Evolutionary conservation across 2,329 filamentous ascomycete genomes (phyloP), one percentile per base, ranked within the genome.

Genomic region (Ophiocordyceps sinensis): DNA sequence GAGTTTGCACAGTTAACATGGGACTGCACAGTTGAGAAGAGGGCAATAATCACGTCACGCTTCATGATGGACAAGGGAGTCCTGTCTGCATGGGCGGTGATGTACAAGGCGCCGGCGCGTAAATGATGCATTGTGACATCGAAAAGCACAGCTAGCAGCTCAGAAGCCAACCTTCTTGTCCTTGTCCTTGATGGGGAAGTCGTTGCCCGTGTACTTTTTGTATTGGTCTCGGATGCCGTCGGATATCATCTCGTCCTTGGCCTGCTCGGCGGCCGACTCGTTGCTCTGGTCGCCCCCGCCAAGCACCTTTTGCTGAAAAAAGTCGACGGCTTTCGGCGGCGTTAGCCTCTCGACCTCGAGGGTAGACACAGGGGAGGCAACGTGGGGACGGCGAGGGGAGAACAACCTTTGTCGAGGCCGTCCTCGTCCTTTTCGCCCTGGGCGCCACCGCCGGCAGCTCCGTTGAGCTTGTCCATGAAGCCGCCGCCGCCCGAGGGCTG

Each of bases 351-450:
- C 6, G 19, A 36, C 4, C 4, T 29, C 2, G 2, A 3, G 26
- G n/a, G 12, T 11, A 15, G 11, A 17, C n/a, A n/a, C n/a, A 3
- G 19, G 29, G 3, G 19, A 5, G 23, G 6, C 19, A 4, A 5
- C 13, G 11, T 3, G 29, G 0, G 29, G 14, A 19, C 30, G n/a
- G n/a, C 4, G 15, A 36, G 17, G 41, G 4, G 7, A 4, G 28
- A 11, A 10, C n/a, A n/a, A 45, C 83, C 79, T 66, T 91, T 91
- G 65, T 91, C 85, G 40, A 91, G 73, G n/a, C 60, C 64, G 54
- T 89, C 83, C 61, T 91, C 84, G 51, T 87, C 82, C 73, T 85
- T 79, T 72, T 89, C 85, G 56, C 79, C 77, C 60, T 83, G 67
- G 29, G 62, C 62, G 31, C 85, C 85, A 41, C 85, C 85, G 30